Base-by-base conservation (phyloP, 306 rosid species). In the Lotus japonicus region DNA sequence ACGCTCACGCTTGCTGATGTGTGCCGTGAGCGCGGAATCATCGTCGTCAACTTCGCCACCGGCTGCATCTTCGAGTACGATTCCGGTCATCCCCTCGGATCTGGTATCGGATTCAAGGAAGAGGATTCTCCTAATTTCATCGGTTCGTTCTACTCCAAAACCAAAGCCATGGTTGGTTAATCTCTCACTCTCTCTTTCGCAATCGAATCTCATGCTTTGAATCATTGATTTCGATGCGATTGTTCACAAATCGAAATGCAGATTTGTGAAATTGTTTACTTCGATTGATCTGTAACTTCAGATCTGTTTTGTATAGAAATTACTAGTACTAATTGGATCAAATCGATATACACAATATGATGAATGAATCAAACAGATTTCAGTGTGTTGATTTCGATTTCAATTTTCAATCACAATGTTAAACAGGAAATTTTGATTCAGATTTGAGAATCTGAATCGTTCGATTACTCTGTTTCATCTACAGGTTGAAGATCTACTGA, bases 1-100 rank as follows among this genome's bases (percentile, higher is more conserved):
- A 88, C 97, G 13, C 76, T 91, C 52, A 86, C 84, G 1, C 82
- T 91, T 51, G 96, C 97, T 8, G 97, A 88, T 65, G 81, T 91
- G 0, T 88, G 96, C 83, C 75, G 89, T 10, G 82, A 87, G 7
- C 72, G 79, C 1, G 85, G 90, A 1, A 72, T 92, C 3, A 18
- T 89, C 11, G 76, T 89, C 15, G 38, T 92, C 55, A 92, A 92
- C 75, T 92, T 66, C 35, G 96, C 98, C 64, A 92, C 98, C 7
- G 98, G 95, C 0, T 92, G 98, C 72, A 92, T 89, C 70, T 92
- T 92, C 75, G 98, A 92, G 83, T 92, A 92, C 75, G 96, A 92
- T 65, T 49, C 59, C 2, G 58, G 0, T 12, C 98, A 92, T 45
- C 77, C 86, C 0, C 50, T 85, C 44, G 88, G 86, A 49, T 82